A percentile compares a stretch with the other conserved stretches of the same genome.
Conservation (phyloP, 2,329 filamentous ascomycete species). For the Sporothrix euskadiensis region DNA sequence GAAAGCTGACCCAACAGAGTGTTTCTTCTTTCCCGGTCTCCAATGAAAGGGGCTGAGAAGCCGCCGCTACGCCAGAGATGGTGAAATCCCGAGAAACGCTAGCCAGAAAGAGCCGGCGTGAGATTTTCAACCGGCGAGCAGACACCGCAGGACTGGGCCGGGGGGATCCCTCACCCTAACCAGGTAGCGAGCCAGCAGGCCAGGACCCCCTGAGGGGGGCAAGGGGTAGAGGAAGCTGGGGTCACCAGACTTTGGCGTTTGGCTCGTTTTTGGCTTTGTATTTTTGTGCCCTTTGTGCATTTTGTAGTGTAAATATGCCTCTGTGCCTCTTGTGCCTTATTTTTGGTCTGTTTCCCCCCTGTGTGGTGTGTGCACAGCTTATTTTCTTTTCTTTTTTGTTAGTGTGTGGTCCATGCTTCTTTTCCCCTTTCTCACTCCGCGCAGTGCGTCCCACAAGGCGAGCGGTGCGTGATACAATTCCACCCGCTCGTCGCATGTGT, state of each 20-base stretch:
- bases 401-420: conserved; percentile 14
- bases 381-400: background rate
- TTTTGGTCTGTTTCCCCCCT: background rate
- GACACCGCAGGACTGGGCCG: conserved; percentile 16
- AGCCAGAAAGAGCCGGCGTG: conserved; percentile 5
- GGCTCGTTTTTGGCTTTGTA: background rate
- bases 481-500: background rate
- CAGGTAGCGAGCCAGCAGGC: background rate
- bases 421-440: conserved; percentile 1
- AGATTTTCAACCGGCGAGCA: conserved; percentile 24
- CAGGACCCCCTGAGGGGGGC: background rate
- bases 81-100: conserved; percentile 21
- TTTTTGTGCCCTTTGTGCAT: background rate
- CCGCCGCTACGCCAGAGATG: conserved; percentile 24
- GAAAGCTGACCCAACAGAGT: background rate
- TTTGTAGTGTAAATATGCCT: background rate
- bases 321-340: background rate
- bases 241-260: background rate
- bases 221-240: background rate
- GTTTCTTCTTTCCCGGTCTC: background rate
- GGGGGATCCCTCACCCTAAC: background rate
- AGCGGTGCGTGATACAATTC: conserved; percentile 6
- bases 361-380: background rate
- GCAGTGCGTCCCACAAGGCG: conserved; percentile 10
- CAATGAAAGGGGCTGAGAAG: conserved; percentile 21